Base-by-base conservation (phyloP, 164 flowering plant genomes). In the Nelumbo lutea region DNA sequence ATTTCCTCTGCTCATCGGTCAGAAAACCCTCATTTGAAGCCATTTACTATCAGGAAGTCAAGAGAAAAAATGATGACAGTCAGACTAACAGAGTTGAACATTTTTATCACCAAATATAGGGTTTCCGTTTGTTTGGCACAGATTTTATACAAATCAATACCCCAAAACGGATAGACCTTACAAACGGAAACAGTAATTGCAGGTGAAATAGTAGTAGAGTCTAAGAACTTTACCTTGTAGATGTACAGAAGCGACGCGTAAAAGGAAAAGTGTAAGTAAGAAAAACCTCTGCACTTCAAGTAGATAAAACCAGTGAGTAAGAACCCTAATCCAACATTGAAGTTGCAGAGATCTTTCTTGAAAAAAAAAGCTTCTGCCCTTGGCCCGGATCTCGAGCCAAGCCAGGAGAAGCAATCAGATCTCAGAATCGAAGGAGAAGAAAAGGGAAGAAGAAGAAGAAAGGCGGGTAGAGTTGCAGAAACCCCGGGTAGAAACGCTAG, bases 1-100 rank as follows among this genome's bases (percentile, higher is more conserved):
- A 65, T 73, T 87, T 93, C 83, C 99, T 80, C 81, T 95, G 99
- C 74, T 82, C 96, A 11, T 87, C 82, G 9, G 98, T 95, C 75
- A 95, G 77, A 80, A 95, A 92, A 39, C 98, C 99, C 78, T 90
- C 91, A 11, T 76, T 77, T 27, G 90, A 81, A 46, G 96, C 88
- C 98, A 89, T 92, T 64, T 77, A 38, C 59, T 56, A 53, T 45
- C 13, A 62, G 62, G 55, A 70, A 75, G 51, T 40, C 78, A 68
- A 44, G 63, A 47, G 39, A 0, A 66, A 38, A 60, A 9, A 60
- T 4, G 10, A 60, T 40, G 41, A 60, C 64, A 44, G 57, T 68
- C 62, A 66, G 44, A 55, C 13, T 50, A 64, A 57, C 63, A 9
- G 42, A 45, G 9, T 42, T 11, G 6, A 8, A 27, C 15, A 9